Conservation (phyloP, 345 rosid species). For the Pistacia atlantica region DNA sequence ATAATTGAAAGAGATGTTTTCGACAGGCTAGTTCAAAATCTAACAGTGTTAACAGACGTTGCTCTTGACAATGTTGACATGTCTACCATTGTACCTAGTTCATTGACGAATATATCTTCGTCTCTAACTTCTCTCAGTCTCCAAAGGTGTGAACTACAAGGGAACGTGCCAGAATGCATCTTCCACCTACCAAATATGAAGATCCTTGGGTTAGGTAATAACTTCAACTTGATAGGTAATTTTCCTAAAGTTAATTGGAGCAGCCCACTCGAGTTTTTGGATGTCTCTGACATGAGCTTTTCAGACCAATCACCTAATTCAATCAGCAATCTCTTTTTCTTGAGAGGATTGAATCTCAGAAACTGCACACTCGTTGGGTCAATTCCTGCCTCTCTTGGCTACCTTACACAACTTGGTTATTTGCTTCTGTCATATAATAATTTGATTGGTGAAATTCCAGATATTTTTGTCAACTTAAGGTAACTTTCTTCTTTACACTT, state of each 20-base stretch:
- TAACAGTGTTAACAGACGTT: neutral
- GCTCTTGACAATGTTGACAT: neutral
- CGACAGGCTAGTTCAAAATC: neutral
- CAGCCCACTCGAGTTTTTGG: neutral
- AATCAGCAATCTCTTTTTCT: too few species aligned
- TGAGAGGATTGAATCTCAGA: too few species aligned
- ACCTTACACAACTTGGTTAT: neutral
- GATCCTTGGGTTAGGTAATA: neutral
- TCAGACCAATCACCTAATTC: too few species aligned
- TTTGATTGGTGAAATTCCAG: slow-evolving; percentile 26
- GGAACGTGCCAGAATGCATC: neutral
- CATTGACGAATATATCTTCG: slow-evolving; percentile 1
- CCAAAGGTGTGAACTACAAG: neutral
- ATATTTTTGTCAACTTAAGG: neutral
- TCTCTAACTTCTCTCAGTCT: neutral
- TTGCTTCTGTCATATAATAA: neutral
- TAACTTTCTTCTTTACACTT: neutral
- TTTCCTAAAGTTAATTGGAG: slow-evolving; percentile 22
- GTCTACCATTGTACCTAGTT: neutral
- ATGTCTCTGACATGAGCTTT: neutral
- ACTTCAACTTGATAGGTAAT: neutral
- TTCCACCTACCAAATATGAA: neutral
- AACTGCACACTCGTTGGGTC: slow-evolving; percentile 11
- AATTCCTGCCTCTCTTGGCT: slow-evolving; percentile 11
- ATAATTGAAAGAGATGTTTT: neutral